phyloP scores from a whole-genome alignment of 257 asterid species.

The Henckelia pumila region DNA sequence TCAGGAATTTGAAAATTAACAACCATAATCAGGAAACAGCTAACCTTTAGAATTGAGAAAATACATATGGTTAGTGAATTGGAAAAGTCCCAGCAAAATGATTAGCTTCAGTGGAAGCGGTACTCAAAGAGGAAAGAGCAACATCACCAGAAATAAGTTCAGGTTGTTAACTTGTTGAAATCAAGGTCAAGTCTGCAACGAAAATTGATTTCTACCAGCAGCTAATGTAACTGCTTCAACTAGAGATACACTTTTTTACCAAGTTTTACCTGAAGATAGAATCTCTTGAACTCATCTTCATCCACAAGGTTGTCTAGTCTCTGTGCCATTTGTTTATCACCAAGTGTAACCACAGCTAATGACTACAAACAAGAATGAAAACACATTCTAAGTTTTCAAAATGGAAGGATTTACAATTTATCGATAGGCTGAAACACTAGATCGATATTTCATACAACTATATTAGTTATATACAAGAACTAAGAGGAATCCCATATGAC shows the following conservation, averaged over 20 bases:
- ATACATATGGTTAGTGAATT: conserved; percentile 11
- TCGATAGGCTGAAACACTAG: conserved; percentile 10
- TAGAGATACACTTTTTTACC: conserved; percentile 15
- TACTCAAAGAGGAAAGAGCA: conserved; percentile 13
- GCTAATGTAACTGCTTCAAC: conserved; percentile 19
- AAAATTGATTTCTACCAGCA: conserved; percentile 9
- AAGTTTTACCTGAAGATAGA: conserved; percentile 87
- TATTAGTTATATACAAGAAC: background rate
- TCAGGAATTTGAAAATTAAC: conserved; percentile 9
- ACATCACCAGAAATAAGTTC: conserved; percentile 9
- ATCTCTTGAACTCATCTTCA: conserved; percentile 93
- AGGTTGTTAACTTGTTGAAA: conserved; percentile 17
- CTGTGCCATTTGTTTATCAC: conserved; percentile 96
- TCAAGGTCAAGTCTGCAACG: conserved; percentile 14
- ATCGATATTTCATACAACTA: conserved; percentile 3
- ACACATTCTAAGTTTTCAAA: conserved; percentile 12
- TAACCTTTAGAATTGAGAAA: conserved; percentile 20
- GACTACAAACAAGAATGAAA: conserved; percentile 41
- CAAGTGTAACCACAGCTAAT: conserved; percentile 93
- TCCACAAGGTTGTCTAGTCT: conserved; percentile 88
- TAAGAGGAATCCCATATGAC: background rate
- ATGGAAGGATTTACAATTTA: conserved; percentile 20
- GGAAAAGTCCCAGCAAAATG: background rate
- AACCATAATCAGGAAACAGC: conserved; percentile 5
- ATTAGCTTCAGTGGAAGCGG: conserved; percentile 20